Evolutionary conservation across 148 eudicot genomes (phyloP), one percentile per base, ranked within the genome.

Genomic region (Linanthus parryae): DNA sequence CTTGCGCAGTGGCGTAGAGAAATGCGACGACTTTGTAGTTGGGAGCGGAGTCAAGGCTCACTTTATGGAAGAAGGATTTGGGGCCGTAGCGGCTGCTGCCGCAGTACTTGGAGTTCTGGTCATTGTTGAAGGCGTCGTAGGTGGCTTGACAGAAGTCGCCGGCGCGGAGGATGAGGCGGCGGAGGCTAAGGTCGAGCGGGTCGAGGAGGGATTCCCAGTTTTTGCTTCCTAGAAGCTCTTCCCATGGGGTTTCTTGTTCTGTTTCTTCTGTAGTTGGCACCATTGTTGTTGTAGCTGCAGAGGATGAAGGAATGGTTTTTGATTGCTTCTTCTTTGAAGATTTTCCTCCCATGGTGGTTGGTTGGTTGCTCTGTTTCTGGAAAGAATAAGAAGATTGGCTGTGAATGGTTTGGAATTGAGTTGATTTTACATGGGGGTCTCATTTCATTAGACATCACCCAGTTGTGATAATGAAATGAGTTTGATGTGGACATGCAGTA

Each of bases 71-170:
- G 40, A 63, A 55, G 17, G 54, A 37, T 1, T 18, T n/a, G 19
- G 28, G 37, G 24, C 67, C 67, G 44, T 45, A 63, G 20, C 60
- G 67, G 43, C 60, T 20, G 61, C 31, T 4, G 14, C 67, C 67
- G 31, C 67, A 46, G 33, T 25, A 63, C 19, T 21, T 39, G 30
- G 67, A 63, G 50, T 21, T 35, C n/a, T 28, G 54, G 41, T 63
- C 54, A 39, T 54, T 63, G 47, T 46, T 38, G 48, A 63, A 63
- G 67, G 54, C 23, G 43, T 63, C 67, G 69, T 91, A 91, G 11
- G 98, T 91, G 46, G 81, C 95, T 28, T 91, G 98, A 48, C 91
- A 83, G 53, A 91, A 56, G 66, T 91, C 95, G 16, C 98, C 98
- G 31, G 87, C 81, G 0, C 82, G 94, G 44, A 91, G 81, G 53